Evolutionary conservation across 805 yeast species (phyloP).

Genomic region (Tetrapisispora arboricola): DNA sequence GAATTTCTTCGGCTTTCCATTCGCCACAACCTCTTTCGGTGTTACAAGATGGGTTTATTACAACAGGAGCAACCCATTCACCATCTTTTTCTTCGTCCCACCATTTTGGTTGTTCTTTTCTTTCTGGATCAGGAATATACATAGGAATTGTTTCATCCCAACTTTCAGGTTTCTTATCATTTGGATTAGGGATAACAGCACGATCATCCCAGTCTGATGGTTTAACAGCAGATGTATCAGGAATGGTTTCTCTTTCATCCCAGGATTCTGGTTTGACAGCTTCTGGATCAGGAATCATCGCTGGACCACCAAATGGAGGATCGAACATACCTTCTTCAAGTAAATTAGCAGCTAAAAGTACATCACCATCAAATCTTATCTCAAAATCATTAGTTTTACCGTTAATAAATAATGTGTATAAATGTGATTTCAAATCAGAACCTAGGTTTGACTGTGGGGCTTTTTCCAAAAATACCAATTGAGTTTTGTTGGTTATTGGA

Average conservation of each 20-base stretch:
- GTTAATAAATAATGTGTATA: constrained; percentile 69
- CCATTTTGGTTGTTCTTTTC: constrained; percentile 49
- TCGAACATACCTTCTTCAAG: constrained; percentile 41
- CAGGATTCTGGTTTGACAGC: constrained; percentile 69
- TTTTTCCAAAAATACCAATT: constrained; percentile 57
- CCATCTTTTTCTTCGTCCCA: constrained; percentile 94
- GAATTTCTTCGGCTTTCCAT: constrained; percentile 60
- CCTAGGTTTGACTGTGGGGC: constrained; percentile 53
- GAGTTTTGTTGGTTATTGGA: constrained; percentile 43
- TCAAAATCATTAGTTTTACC: constrained; percentile 56
- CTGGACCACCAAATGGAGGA: constrained; percentile 65
- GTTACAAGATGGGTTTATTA: constrained; percentile 66
- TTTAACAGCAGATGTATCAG: constrained; percentile 59
- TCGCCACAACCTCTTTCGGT: constrained; percentile 62
- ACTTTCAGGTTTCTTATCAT: constrained; percentile 55
- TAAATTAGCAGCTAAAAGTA: constrained; percentile 59
- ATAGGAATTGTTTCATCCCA: constrained; percentile 64
- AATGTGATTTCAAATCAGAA: constrained; percentile 43
- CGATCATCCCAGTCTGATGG: constrained; percentile 82
- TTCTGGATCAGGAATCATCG: constrained; percentile 43
- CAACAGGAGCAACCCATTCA: constrained; percentile 62
- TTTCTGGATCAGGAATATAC: constrained; percentile 57
- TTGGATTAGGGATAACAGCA: constrained; percentile 65
- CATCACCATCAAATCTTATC: constrained; percentile 73
- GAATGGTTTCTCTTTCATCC: constrained; percentile 60